Evolutionary conservation across 2,329 filamentous ascomycete species (phyloP).

Genomic region (Akanthomyces uredinophilus): DNA sequence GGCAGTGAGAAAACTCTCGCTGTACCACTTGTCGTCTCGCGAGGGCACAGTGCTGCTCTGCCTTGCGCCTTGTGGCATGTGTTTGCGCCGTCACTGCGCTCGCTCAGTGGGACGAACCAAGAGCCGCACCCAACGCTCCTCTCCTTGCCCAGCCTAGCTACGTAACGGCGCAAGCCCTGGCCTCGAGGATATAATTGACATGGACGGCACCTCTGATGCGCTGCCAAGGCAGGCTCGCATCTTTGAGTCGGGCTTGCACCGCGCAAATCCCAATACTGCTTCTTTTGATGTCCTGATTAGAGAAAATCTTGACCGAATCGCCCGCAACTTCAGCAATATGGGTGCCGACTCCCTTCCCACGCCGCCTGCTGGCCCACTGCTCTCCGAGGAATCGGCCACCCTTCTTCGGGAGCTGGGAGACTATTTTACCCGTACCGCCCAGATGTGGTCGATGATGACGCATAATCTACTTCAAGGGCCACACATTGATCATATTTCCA

Average conservation of each 20-base stretch:
- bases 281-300: conserved; percentile 8
- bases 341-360: conserved; percentile 8
- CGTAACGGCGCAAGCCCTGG: neutral
- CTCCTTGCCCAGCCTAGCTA: neutral
- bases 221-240: conserved; percentile 8
- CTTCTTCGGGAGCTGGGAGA: conserved; percentile 32
- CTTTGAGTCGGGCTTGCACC: conserved; percentile 13
- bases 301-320: conserved; percentile 2
- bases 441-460: conserved; percentile 30
- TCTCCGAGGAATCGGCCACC: conserved; percentile 20
- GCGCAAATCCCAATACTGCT: neutral
- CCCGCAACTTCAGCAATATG: conserved; percentile 8
- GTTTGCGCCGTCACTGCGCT: conserved; percentile 1
- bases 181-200: conserved; percentile 8
- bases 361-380: conserved; percentile 14
- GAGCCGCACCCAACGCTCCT: neutral
- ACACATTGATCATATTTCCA: conserved; percentile 27
- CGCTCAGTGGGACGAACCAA: conserved; percentile 3
- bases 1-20: neutral
- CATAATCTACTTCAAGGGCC: conserved; percentile 29
- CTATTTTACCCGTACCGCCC: conserved; percentile 30
- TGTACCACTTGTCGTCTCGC: conserved; percentile 6
- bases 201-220: conserved; percentile 7
- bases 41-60: neutral
- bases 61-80: neutral